Conservation (phyloP, 2,329 filamentous ascomycete species). For the Neonectria sp. region DNA sequence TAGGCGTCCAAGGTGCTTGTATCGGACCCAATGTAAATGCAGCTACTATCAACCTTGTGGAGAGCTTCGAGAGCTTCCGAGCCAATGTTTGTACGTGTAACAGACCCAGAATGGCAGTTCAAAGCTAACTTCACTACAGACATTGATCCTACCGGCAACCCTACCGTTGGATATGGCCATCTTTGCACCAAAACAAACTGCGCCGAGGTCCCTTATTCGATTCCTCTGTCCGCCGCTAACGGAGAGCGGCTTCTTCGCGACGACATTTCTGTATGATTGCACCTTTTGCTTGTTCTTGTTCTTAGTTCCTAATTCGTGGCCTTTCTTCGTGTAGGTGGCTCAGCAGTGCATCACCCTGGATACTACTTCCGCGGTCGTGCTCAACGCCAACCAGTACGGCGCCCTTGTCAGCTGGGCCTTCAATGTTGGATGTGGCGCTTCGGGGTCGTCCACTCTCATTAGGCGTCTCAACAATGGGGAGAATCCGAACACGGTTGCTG, state of each 20-base stretch:
- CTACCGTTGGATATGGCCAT: conserved; percentile 67
- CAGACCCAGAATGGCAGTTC: background rate
- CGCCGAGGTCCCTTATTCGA: conserved; percentile 61
- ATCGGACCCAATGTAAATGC: conserved; percentile 34
- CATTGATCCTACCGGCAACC: conserved; percentile 60
- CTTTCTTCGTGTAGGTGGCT: conserved; percentile 29
- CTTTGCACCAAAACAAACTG: conserved; percentile 59
- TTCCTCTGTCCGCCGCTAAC: conserved; percentile 59
- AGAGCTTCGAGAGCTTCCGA: conserved; percentile 33
- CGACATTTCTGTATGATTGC: conserved; percentile 31
- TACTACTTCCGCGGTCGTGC: conserved; percentile 42
- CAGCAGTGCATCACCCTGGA: conserved; percentile 58
- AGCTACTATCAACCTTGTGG: conserved; percentile 30
- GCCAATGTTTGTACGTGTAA: conserved; percentile 31
- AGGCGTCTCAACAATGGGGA: conserved; percentile 37
- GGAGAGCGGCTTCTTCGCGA: conserved; percentile 57
- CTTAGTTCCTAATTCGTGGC: background rate
- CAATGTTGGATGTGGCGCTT: conserved; percentile 64
- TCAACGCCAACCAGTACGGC: conserved; percentile 66
- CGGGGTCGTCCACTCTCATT: conserved; percentile 55
- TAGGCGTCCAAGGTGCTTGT: conserved; percentile 31
- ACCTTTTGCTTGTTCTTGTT: background rate
- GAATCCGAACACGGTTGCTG: conserved; percentile 53
- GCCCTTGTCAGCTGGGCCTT: conserved; percentile 67
- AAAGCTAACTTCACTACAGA: conserved; percentile 25